Percentiles rank a stretch among this genome's conserved stretches.
Evolutionary conservation across 352 stramenopile genomes (phyloP).

Genomic region (Pythium vanterpoolii): DNA sequence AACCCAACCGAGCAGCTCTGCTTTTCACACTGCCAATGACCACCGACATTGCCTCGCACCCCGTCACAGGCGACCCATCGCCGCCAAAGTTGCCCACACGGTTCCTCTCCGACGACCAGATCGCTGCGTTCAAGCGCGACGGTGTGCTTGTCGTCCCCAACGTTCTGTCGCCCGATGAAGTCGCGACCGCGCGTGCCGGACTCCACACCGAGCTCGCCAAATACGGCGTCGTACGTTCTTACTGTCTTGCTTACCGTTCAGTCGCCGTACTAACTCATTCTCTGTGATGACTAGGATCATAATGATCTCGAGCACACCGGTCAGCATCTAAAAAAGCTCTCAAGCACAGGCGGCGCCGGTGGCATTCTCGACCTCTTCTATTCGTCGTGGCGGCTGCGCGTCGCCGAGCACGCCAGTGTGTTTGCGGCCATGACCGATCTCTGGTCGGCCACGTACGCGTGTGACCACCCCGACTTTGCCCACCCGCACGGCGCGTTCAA

Average conservation of each 20-base stretch:
- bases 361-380: slow-evolving; percentile 90
- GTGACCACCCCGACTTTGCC: slow-evolving; percentile 22
- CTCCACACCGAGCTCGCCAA: slow-evolving; percentile 64
- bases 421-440: slow-evolving; percentile 84
- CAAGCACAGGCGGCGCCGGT: slow-evolving; percentile 83
- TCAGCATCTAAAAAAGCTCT: slow-evolving; percentile 73
- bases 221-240: slow-evolving; percentile 61
- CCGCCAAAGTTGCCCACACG: slow-evolving; percentile 25
- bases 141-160: slow-evolving; percentile 78
- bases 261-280: neutral
- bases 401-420: slow-evolving; percentile 64
- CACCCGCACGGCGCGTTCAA: slow-evolving; percentile 76
- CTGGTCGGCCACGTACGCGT: slow-evolving; percentile 75
- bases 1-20: neutral
- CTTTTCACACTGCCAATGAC: neutral
- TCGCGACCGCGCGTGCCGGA: slow-evolving; percentile 45
- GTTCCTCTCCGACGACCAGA: slow-evolving; percentile 49
- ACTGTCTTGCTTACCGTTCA: neutral
- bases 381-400: slow-evolving; percentile 77
- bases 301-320: slow-evolving; percentile 60
- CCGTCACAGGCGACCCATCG: neutral
- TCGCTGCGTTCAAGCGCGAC: slow-evolving; percentile 54
- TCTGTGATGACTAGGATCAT: slow-evolving; percentile 36
- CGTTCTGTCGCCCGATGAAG: slow-evolving; percentile 54
- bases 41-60: neutral